A percentile compares a stretch with the other conserved stretches of the same genome.
Evolutionary conservation across 352 stramenopile species (phyloP).

Genomic region (Globisporangium sylvaticum): DNA sequence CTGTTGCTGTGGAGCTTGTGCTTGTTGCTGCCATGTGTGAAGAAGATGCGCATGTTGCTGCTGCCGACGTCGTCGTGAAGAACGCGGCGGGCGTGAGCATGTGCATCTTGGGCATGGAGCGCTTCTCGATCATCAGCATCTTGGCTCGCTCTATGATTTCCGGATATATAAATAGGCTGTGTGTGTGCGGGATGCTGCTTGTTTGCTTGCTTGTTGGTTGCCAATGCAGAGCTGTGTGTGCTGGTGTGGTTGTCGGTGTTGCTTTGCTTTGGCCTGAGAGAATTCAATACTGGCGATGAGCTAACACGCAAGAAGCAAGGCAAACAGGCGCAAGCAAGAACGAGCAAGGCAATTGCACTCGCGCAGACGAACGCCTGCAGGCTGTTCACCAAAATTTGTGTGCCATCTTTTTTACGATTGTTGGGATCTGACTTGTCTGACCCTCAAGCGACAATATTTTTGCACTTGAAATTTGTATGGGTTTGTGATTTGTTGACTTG

Average conservation of each 20-base stretch:
- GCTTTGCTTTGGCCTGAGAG: not conserved
- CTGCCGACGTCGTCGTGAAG: not conserved
- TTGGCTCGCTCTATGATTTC: not conserved
- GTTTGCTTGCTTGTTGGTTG: not conserved
- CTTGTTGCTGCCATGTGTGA: not conserved
- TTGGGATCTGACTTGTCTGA: not conserved
- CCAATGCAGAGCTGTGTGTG: no score
- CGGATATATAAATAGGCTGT: slow-evolving; percentile 3
- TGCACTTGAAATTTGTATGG: not conserved
- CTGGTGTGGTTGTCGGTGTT: no score
- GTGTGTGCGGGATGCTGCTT: not conserved
- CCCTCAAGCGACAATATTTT: not conserved
- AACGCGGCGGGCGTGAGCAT: slow-evolving; percentile 14
- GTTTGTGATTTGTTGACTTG: not conserved
- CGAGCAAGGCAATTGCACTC: no score
- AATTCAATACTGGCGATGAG: not conserved
- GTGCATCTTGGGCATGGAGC: slow-evolving; percentile 8
- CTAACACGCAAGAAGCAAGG: not conserved
- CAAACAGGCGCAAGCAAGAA: no score
- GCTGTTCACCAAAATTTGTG: not conserved
- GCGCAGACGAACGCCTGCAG: not conserved
- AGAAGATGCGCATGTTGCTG: not conserved
- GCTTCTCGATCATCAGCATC: slow-evolving; percentile 17
- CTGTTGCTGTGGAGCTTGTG: not conserved
- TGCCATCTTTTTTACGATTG: not conserved